Evolutionary conservation across 257 asterid species (phyloP), one percentile per base, ranked within the genome.

Genomic region (Penstemon newberryi): DNA sequence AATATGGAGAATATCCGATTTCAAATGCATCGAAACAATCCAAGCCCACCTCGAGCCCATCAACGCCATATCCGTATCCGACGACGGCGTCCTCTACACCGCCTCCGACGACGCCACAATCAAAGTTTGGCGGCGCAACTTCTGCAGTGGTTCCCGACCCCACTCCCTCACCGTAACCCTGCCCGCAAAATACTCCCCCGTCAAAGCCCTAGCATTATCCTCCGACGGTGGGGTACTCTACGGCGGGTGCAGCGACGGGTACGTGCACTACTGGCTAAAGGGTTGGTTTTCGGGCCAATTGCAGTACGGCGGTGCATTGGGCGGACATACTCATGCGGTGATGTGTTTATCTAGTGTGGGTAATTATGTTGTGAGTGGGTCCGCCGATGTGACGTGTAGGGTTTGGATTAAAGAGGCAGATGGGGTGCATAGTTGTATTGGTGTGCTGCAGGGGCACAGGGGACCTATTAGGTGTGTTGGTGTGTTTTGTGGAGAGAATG

Each of bases 201-300:
- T 92, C n/a, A 90, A 87, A 60, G 57, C 98, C 45, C 77, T 92
- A 4, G 79, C 92, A 38, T 47, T 92, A 7, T 71, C 94, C 4
- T 0, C 75, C 12, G 94, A 88, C 40, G 95, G 95, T 0, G 81
- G 73, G 58, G 88, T 92, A 1, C 82, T 92, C 2, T 92, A 92
- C 64, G 97, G 95, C 10, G 98, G 97, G 0, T 92, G 98, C 79
- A 90, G 84, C 10, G 98, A 92, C 53, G 98, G 98, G 25, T 92
- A 92, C 75, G 78, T 92, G 4, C 97, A 92, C 49, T 92, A 86
- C 64, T 92, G 97, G 98, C 71, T 86, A 0, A 88, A 85, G 72
- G 95, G 90, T 8, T 90, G 96, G 98, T 86, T 90, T 56, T 90
- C 96, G 1, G 96, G 98, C 6, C 98, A 92, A 57, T 54, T 90